Evolutionary conservation across 1,139 yeast species (phyloP), one percentile per base, ranked within the genome.

Genomic region (Taiozyma sp.): DNA sequence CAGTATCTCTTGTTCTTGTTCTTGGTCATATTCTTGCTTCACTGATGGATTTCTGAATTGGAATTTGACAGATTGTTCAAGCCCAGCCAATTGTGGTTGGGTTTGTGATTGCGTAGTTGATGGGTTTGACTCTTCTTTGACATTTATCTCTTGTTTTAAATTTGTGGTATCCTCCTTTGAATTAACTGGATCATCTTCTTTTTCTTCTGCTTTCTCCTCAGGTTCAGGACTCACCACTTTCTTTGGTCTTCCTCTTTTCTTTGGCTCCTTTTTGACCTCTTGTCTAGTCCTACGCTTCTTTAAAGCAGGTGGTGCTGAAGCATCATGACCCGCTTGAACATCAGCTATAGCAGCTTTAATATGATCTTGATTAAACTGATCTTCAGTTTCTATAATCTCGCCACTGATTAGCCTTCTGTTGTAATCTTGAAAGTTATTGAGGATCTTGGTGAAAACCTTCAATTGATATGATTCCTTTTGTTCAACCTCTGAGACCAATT

Each of bases 341-440:
- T 57, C 57, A 37, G 46, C 43, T 10, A 53, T 47, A 5, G 51
- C 37, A 14, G 44, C 34, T 37, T 44, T 43, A 8, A 54, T 53
- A 11, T 56, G 51, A 8, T 55, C 59, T 6, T 53, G 28, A 39
- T 62, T 59, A 46, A 62, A 56, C 10, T 53, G 46, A 40, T 58
- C 63, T 5, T 48, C 56, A 9, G 55, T 59, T 7, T 52, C 47
- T 8, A 48, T n/a, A 3, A 53, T 40, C 10, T 58, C 61, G 1
- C 62, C 62, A 3, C 42, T 46, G 35, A 52, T 24, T 2, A 61
- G 45, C 24, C 51, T 50, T n/a, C 46, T 39, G 42, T 62, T 56
- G 44, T 60, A 57, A 1, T 44, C 50, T 44, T 65, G 65, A 47
- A 67, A 57, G 11, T 60, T 60, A 41, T 67, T 65, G 19, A 68